Evolutionary conservation across 2,329 filamentous ascomycete genomes (phyloP).

Genomic region (Phoma sp.): DNA sequence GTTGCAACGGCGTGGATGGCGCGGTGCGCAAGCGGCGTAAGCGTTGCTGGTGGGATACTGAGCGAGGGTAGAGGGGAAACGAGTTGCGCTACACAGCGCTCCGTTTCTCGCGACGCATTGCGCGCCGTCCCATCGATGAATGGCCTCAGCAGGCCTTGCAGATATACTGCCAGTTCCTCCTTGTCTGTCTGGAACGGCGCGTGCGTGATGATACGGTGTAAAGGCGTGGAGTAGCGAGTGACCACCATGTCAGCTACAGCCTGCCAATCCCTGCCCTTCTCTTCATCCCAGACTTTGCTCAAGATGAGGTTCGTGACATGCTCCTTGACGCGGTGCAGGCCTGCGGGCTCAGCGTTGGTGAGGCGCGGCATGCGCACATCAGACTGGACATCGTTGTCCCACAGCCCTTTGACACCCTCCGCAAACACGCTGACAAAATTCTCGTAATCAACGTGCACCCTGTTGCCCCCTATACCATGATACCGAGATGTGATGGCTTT

Average conservation of each 20-base stretch:
- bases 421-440: constrained; percentile 58
- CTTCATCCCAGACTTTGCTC: constrained; percentile 26
- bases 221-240: constrained; percentile 64
- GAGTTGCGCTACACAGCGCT: constrained; percentile 58
- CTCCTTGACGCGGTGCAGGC: constrained; percentile 49
- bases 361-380: constrained; percentile 50
- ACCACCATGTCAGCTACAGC: constrained; percentile 71
- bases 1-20: constrained; percentile 40
- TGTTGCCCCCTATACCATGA: constrained; percentile 53
- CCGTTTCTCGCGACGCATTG: constrained; percentile 50
- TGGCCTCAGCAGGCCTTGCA: constrained; percentile 42
- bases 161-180: constrained; percentile 33
- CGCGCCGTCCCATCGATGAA: constrained; percentile 48
- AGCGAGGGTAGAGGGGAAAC: constrained; percentile 24
- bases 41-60: constrained; percentile 16
- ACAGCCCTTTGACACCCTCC: constrained; percentile 47
- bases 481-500: constrained; percentile 53
- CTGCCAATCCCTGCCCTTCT: constrained; percentile 66
- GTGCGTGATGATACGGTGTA: constrained; percentile 50
- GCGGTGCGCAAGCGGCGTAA: constrained; percentile 36
- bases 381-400: constrained; percentile 43
- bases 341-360: constrained; percentile 36
- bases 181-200: constrained; percentile 25
- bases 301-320: constrained; percentile 57
- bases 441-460: constrained; percentile 58